Conservation (phyloP, 2,329 filamentous ascomycete genomes). For the Trichoderma hamatum region DNA sequence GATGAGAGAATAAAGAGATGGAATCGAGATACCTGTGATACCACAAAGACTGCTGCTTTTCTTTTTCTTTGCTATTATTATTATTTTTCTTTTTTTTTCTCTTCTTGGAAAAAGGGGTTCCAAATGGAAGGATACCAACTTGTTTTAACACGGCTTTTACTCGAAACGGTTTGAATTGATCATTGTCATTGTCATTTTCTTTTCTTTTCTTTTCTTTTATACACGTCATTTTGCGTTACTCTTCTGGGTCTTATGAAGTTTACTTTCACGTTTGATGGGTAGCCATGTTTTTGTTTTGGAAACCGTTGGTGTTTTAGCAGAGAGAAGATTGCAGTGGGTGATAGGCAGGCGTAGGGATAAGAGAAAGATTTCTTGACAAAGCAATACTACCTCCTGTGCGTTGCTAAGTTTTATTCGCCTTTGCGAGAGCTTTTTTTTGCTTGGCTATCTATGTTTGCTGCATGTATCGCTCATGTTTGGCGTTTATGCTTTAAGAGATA, state of each 20-base stretch:
- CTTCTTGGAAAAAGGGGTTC: slow-evolving; percentile 23
- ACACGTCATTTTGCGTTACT: not conserved
- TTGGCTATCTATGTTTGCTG: not conserved
- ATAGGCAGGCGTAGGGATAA: not conserved
- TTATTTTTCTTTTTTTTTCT: not conserved
- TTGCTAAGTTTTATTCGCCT: not conserved
- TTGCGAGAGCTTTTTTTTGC: not conserved
- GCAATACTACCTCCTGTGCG: not conserved
- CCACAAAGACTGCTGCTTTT: slow-evolving; percentile 23
- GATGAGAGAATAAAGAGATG: slow-evolving; percentile 55
- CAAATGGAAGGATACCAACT: slow-evolving; percentile 29
- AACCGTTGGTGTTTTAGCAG: not conserved
- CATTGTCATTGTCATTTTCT: not conserved
- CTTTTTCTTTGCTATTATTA: not conserved
- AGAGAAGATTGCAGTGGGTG: not conserved
- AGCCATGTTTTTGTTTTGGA: not conserved
- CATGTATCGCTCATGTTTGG: not conserved
- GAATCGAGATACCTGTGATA: slow-evolving; percentile 24
- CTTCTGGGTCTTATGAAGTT: not conserved
- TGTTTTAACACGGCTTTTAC: slow-evolving; percentile 22
- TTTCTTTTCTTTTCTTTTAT: not conserved
- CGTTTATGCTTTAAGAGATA: not conserved
- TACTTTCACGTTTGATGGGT: not conserved
- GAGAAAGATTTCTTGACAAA: slow-evolving; percentile 10
- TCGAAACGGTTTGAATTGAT: slow-evolving; percentile 22